These are phyloP conservation scores for Silene conica DNA, from an alignment of 148 eudicot genomes.

Conservation along the genomic window DNA sequence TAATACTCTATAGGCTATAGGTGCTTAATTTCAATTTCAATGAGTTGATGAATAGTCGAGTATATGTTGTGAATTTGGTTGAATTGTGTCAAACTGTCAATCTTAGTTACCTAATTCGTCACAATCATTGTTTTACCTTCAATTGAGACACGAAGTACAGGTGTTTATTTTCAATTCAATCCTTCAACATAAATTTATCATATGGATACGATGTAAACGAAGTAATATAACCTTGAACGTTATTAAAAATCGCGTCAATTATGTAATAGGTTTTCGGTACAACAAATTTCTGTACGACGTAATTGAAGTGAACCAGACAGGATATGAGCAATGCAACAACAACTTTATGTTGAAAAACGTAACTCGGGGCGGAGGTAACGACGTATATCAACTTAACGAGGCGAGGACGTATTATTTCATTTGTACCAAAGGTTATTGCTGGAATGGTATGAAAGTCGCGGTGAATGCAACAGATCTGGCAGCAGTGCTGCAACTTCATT, in stretches of 20 bases:
- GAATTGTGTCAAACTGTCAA: neutral
- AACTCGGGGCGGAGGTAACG: conserved; percentile 44
- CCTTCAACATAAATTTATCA: too few relatives aligned
- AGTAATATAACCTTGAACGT: too few relatives aligned
- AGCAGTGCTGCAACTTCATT: conserved; percentile 19
- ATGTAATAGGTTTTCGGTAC: conserved; percentile 22
- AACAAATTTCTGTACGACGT: conserved; percentile 25
- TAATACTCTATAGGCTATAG: too few relatives aligned
- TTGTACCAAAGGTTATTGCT: conserved; percentile 56
- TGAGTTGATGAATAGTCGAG: too few relatives aligned
- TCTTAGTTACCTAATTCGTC: too few relatives aligned
- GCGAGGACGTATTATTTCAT: conserved; percentile 49
- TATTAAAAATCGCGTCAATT: too few relatives aligned
- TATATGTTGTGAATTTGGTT: neutral
- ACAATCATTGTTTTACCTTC: too few relatives aligned
- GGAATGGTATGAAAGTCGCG: conserved; percentile 49
- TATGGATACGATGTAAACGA: too few relatives aligned
- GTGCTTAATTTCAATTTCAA: too few relatives aligned
- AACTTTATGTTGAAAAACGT: conserved; percentile 39
- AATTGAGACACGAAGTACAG: too few relatives aligned
- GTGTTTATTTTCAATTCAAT: too few relatives aligned
- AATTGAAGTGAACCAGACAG: conserved; percentile 55
- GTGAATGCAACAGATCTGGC: conserved; percentile 35
- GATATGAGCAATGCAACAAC: conserved; percentile 37
- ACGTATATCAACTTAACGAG: conserved; percentile 40